Percentiles rank a stretch among this genome's conserved stretches.
These are phyloP conservation scores for Fusarium drepaniforme DNA, from an alignment of 2,329 filamentous ascomycete species.

Conservation along the genomic window DNA sequence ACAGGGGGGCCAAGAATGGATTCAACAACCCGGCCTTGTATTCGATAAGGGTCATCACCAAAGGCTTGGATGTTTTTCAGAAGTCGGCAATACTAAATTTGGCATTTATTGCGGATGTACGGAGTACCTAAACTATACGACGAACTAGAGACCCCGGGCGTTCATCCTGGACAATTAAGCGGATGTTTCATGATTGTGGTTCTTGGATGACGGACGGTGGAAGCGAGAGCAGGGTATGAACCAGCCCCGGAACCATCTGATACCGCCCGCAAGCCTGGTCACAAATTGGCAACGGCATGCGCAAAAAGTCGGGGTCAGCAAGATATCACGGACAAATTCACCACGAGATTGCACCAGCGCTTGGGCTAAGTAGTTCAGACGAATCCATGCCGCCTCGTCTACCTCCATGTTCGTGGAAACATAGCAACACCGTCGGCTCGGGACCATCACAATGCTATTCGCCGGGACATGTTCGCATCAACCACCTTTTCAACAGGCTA, in stretches of 20 bases:
- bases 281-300: neutral
- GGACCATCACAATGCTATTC: conserved; percentile 33
- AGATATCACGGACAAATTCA: conserved; percentile 15
- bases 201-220: neutral
- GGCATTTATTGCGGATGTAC: neutral
- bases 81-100: neutral
- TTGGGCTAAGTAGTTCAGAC: conserved; percentile 24
- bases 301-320: neutral
- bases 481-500: conserved; percentile 35
- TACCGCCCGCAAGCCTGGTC: neutral
- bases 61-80: neutral
- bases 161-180: neutral
- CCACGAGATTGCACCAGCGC: neutral
- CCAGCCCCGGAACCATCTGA: neutral
- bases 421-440: conserved; percentile 37
- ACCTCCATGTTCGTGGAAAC: conserved; percentile 27
- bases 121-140: neutral
- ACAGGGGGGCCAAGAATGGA: conserved; percentile 12
- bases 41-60: neutral
- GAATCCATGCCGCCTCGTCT: conserved; percentile 22
- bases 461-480: conserved; percentile 26
- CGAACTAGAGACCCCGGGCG: neutral
- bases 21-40: neutral
- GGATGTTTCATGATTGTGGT: conserved; percentile 1
- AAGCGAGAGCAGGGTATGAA: conserved; percentile 1